phyloP scores from a whole-genome alignment of 176 grass and related monocot species.

The Oryza glaberrima region DNA sequence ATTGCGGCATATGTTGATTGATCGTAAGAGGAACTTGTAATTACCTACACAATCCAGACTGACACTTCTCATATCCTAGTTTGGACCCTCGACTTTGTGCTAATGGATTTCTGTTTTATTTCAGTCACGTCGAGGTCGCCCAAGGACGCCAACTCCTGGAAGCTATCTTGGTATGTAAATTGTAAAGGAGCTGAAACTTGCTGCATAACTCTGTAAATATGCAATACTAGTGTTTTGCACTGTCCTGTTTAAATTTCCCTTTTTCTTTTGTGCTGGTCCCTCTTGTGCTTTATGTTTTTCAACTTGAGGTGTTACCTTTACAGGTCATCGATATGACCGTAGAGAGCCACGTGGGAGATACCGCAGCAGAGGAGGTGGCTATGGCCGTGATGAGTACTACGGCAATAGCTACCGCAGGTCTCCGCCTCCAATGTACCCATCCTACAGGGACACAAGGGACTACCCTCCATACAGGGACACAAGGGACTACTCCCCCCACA shows the following conservation, averaged over 20 bases:
- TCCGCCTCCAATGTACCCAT: slow-evolving; percentile 59
- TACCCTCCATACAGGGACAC: slow-evolving; percentile 56
- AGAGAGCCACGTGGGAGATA: slow-evolving; percentile 57
- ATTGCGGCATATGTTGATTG: slow-evolving; percentile 40
- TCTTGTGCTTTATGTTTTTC: neutral
- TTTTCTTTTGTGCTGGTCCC: neutral
- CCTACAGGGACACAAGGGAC: slow-evolving; percentile 51
- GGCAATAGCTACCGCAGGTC: slow-evolving; percentile 62
- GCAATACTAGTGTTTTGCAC: neutral
- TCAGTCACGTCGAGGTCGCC: slow-evolving; percentile 62
- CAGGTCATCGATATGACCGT: slow-evolving; percentile 53
- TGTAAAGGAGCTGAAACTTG: slow-evolving; percentile 16
- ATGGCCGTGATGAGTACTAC: slow-evolving; percentile 67
- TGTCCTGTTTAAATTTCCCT: neutral
- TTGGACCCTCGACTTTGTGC: neutral
- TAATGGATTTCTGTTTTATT: slow-evolving; percentile 23
- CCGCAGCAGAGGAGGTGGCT: slow-evolving; percentile 55
- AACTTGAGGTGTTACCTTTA: neutral
- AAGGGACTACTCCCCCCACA: slow-evolving; percentile 55
- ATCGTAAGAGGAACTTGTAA: slow-evolving; percentile 48
- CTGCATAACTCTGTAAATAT: neutral
- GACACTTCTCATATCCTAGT: neutral
- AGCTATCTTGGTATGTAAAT: slow-evolving; percentile 61
- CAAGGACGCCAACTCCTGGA: slow-evolving; percentile 70
- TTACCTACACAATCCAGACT: slow-evolving; percentile 34